phyloP scores from a whole-genome alignment of 2,329 filamentous ascomycete species.

The Macrophomina phaseolina region DNA sequence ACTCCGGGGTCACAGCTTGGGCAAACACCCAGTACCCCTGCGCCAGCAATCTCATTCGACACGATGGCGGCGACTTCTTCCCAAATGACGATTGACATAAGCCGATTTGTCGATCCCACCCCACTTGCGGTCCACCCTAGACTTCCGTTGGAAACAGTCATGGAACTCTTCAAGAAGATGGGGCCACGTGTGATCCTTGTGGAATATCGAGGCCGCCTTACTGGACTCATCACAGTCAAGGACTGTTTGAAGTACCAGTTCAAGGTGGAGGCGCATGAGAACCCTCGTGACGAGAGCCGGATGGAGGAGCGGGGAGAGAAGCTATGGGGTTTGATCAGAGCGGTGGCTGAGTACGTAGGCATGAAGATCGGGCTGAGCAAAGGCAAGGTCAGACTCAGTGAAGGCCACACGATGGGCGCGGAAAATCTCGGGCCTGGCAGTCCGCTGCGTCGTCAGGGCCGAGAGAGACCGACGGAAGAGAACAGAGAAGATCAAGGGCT shows the following conservation, averaged over 20 bases:
- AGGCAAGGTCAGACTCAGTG: slow-evolving; percentile 26
- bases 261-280: slow-evolving; percentile 87
- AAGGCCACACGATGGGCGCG: slow-evolving; percentile 12
- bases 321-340: slow-evolving; percentile 24
- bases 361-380: slow-evolving; percentile 9
- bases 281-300: slow-evolving; percentile 40
- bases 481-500: slow-evolving; percentile 20
- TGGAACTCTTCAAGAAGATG: slow-evolving; percentile 99
- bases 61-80: slow-evolving; percentile 62
- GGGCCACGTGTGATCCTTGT: slow-evolving; percentile 91
- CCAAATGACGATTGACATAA: slow-evolving; percentile 74
- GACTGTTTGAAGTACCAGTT: slow-evolving; percentile 98
- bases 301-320: slow-evolving; percentile 26
- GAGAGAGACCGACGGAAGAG: background rate
- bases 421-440: background rate
- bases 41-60: slow-evolving; percentile 60
- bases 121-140: slow-evolving; percentile 91
- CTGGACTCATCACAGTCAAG: slow-evolving; percentile 91
- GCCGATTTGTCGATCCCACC: slow-evolving; percentile 84
- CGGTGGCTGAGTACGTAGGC: slow-evolving; percentile 21
- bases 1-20: slow-evolving; percentile 49
- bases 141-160: slow-evolving; percentile 91
- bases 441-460: background rate
- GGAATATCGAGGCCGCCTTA: slow-evolving; percentile 83
- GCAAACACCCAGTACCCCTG: slow-evolving; percentile 37